Evolutionary conservation across 2,329 filamentous ascomycete species (phyloP).

Genomic region (Sclerotinia glacialis): DNA sequence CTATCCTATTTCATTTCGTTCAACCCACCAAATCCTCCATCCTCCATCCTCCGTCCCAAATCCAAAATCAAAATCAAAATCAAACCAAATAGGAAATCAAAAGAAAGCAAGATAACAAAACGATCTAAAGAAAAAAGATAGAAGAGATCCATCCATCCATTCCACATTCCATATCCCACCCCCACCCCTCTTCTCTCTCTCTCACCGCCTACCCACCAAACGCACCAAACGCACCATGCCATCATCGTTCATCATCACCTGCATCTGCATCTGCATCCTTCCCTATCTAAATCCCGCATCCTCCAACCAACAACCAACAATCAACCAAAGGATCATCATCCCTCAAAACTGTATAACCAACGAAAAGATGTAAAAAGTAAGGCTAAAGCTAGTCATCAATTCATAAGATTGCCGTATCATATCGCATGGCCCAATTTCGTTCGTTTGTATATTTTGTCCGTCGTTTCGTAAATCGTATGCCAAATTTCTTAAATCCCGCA

Average conservation of each 20-base stretch:
- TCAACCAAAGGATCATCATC: neutral
- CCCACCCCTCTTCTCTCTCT: neutral
- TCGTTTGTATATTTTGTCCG: neutral
- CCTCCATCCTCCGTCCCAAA: neutral
- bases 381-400: constrained; percentile 10
- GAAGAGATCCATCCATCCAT: neutral
- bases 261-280: neutral
- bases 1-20: neutral
- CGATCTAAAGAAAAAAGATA: neutral
- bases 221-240: neutral
- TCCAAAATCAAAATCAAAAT: neutral
- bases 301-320: neutral
- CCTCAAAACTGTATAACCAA: neutral
- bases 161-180: neutral
- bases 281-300: neutral
- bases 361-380: neutral
- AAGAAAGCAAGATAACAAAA: neutral
- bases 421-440: neutral
- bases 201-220: neutral
- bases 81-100: neutral
- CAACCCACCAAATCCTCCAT: neutral
- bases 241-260: neutral
- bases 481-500: neutral
- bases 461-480: constrained; percentile 12
- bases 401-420: neutral